Evolutionary conservation across 2,329 filamentous ascomycete genomes (phyloP).

Genomic region (Tolypocladium amazonense): DNA sequence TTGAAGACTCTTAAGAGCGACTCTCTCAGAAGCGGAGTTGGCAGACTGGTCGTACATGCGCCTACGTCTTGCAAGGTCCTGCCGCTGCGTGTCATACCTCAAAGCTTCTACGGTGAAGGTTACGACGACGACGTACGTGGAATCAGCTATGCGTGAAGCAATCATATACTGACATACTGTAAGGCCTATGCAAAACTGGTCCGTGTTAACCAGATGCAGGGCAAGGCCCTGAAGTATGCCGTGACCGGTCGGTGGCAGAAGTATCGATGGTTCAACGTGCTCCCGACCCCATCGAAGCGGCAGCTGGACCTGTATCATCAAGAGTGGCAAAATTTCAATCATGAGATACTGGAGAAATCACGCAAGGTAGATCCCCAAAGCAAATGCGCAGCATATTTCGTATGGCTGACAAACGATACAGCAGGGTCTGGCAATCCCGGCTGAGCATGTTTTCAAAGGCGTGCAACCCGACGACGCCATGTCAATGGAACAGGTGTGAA

Average conservation of each 20-base stretch:
- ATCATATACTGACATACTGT: background rate
- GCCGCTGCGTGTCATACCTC: background rate
- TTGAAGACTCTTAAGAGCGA: background rate
- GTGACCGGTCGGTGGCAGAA: background rate
- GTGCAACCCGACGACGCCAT: background rate
- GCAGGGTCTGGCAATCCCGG: background rate
- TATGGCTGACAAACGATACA: background rate
- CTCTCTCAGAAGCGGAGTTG: background rate
- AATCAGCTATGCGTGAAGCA: background rate
- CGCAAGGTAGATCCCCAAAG: background rate
- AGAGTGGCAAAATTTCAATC: background rate
- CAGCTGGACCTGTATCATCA: background rate
- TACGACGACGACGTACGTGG: background rate
- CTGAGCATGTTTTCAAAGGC: background rate
- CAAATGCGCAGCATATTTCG: background rate
- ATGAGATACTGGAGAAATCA: background rate
- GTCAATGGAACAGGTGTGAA: background rate
- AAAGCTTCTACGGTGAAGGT: background rate
- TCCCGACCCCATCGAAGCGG: background rate
- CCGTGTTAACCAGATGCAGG: background rate
- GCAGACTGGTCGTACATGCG: background rate
- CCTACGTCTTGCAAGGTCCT: background rate
- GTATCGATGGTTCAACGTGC: background rate
- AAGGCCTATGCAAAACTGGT: background rate
- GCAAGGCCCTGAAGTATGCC: background rate